Evolutionary conservation across 371 early-diverging fungal genomes (phyloP).

Genomic region (Dinochytrium kinnereticum): DNA sequence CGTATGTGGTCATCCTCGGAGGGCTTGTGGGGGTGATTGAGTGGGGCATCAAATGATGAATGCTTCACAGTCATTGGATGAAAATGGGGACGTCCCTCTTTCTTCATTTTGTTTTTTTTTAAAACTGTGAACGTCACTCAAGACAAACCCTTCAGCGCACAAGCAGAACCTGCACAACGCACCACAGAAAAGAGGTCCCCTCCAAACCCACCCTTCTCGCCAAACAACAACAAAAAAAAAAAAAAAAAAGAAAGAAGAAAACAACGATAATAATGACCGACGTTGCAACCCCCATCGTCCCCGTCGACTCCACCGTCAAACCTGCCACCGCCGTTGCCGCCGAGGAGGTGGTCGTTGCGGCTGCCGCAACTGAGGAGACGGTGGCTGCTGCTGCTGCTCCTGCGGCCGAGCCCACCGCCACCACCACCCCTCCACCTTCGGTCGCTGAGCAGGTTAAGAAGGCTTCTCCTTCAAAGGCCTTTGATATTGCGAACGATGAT

Average conservation of each 20-base stretch:
- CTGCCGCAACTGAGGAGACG: background rate
- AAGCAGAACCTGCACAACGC: too few species aligned
- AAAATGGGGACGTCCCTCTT: too few species aligned
- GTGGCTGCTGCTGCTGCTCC: background rate
- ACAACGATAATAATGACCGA: background rate
- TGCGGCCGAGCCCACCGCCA: background rate
- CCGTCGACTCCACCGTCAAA: background rate
- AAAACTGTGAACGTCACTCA: too few species aligned
- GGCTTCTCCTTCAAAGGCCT: background rate
- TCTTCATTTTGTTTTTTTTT: too few species aligned
- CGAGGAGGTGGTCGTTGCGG: background rate
- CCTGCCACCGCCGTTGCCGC: background rate
- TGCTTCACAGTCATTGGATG: too few species aligned
- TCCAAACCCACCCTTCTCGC: too few species aligned
- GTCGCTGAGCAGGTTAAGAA: background rate
- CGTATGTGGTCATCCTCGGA: constrained; percentile 48
- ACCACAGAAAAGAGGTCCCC: too few species aligned
- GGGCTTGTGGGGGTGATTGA: constrained; percentile 46
- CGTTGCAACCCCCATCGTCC: background rate
- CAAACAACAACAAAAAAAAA: too few species aligned
- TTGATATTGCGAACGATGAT: background rate
- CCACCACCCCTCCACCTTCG: too few species aligned
- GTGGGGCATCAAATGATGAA: too few species aligned
- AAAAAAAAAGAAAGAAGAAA: too few species aligned
- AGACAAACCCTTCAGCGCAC: too few species aligned